Evolutionary conservation across 805 yeast species (phyloP).

Genomic region (Candida michaelii): DNA sequence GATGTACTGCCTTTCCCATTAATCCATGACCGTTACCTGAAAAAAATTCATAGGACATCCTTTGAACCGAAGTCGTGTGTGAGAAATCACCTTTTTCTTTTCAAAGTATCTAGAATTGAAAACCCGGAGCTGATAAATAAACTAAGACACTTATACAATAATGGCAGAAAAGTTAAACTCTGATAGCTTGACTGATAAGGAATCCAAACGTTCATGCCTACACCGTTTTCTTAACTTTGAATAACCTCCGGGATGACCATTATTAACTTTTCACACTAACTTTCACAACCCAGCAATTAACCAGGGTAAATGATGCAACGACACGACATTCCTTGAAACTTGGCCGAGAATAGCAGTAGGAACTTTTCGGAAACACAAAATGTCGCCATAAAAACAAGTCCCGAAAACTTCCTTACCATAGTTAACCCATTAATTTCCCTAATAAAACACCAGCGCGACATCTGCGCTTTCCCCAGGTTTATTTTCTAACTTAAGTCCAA

Average conservation of each 20-base stretch:
- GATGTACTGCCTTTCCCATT: not conserved
- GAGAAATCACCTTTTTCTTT: not conserved
- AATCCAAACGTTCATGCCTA: no score
- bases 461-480: constrained; percentile 6
- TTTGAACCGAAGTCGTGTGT: constrained; percentile 2
- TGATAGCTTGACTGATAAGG: no score
- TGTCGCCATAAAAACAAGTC: not conserved
- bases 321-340: not conserved
- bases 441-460: not conserved
- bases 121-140: not conserved
- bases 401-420: constrained; percentile 3
- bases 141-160: no score
- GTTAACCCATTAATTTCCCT: not conserved
- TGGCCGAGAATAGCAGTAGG: constrained; percentile 4
- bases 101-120: not conserved
- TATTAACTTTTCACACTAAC: not conserved
- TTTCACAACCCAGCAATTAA: not conserved
- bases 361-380: not conserved
- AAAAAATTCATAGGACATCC: constrained; percentile 5
- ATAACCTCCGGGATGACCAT: not conserved
- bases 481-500: not conserved
- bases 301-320: not conserved
- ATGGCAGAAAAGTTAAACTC: no score
- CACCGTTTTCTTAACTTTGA: no score
- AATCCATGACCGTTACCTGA: not conserved